phyloP scores from a whole-genome alignment of 257 asterid genomes.

The Ocimum tenuiflorum region DNA sequence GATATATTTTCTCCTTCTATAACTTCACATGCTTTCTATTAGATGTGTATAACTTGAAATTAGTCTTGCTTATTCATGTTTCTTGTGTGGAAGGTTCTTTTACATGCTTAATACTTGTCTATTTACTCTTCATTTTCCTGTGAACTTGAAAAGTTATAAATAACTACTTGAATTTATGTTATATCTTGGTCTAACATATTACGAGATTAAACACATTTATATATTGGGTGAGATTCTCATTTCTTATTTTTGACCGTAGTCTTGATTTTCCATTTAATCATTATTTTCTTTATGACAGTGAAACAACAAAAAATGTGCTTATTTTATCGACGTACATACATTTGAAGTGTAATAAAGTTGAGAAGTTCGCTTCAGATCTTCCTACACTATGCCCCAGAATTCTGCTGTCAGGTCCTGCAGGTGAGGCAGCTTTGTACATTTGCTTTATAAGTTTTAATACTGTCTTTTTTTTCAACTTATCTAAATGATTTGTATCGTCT shows the following conservation, averaged over 20 bases:
- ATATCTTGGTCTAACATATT: not conserved
- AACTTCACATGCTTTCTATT: not conserved
- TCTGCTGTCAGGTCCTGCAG: constrained; percentile 85
- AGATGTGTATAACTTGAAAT: not conserved
- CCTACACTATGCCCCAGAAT: constrained; percentile 81
- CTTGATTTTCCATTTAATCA: not conserved
- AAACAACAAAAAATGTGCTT: constrained; percentile 74
- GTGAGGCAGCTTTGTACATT: constrained; percentile 29
- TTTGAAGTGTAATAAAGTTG: constrained; percentile 55
- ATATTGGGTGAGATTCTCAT: not conserved
- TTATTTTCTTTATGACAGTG: constrained; percentile 43
- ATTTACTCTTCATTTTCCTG: not conserved
- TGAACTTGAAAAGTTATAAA: not conserved
- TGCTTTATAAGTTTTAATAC: not conserved
- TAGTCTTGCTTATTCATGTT: not conserved
- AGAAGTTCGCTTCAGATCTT: constrained; percentile 64
- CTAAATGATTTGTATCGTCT: not conserved
- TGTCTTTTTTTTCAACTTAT: constrained; percentile 6
- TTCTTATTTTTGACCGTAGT: not conserved
- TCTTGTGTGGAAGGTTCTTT: not conserved
- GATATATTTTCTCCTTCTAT: not conserved
- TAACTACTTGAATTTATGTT: not conserved
- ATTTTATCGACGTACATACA: constrained; percentile 70
- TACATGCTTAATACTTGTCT: not conserved
- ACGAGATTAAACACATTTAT: not conserved